Conservation (phyloP, 371 early-diverging fungal genomes). For the Apophysomyces ossiformis region DNA sequence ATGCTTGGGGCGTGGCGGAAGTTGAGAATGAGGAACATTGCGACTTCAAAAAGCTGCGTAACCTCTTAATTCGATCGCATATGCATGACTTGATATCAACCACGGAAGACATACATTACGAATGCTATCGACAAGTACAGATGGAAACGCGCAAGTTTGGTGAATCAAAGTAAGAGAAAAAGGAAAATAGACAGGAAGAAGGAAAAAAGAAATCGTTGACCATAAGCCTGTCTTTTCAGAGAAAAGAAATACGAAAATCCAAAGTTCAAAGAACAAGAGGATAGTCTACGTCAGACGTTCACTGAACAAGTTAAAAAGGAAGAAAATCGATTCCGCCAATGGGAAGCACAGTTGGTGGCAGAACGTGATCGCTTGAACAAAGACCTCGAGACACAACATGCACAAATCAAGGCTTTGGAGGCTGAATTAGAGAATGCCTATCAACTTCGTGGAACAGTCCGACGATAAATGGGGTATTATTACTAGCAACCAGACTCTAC, state of each 20-base stretch:
- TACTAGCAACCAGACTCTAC: too few relatives aligned
- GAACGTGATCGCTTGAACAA: conserved; percentile 97
- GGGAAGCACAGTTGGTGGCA: conserved; percentile 89
- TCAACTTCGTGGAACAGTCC: conserved; percentile 45
- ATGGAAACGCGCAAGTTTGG: conserved; percentile 84
- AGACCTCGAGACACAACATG: conserved; percentile 95
- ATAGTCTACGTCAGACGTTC: conserved; percentile 87
- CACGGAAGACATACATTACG: conserved; percentile 91
- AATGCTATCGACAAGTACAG: conserved; percentile 79
- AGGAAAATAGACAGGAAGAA: background rate
- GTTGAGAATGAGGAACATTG: conserved; percentile 89
- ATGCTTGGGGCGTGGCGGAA: conserved; percentile 92
- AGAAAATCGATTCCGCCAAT: conserved; percentile 94
- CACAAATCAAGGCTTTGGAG: conserved; percentile 89
- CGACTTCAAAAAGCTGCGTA: conserved; percentile 93
- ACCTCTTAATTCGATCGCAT: conserved; percentile 87
- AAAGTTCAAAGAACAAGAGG: conserved; percentile 95
- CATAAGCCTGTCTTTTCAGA: conserved; percentile 27
- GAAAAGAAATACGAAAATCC: conserved; percentile 77
- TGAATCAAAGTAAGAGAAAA: conserved; percentile 63
- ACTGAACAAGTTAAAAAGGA: conserved; percentile 95
- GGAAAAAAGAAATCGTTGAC: too few relatives aligned
- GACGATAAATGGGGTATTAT: conserved; percentile 31
- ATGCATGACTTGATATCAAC: conserved; percentile 89
- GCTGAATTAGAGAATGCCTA: conserved; percentile 74